phyloP scores from a whole-genome alignment of 2,329 filamentous ascomycete genomes.

The Xylaria sp. region DNA sequence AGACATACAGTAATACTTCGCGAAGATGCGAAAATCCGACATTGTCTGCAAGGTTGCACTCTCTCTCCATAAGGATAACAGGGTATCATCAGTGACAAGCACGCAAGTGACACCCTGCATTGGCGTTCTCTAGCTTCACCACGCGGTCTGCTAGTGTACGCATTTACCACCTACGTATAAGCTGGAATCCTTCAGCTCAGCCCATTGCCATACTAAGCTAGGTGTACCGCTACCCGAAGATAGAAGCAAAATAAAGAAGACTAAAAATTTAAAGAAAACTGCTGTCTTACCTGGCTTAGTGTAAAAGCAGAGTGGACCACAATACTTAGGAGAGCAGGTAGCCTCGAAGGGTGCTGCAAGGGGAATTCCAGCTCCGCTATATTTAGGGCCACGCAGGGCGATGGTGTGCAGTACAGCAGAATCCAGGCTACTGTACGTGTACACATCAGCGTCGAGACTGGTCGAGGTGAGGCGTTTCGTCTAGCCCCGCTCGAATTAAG shows the following conservation, averaged over 20 bases:
- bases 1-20: background rate
- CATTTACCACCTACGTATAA: background rate
- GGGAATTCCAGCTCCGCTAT: background rate
- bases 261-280: background rate
- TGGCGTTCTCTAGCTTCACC: background rate
- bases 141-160: background rate
- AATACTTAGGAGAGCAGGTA: background rate
- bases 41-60: background rate
- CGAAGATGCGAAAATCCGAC: background rate
- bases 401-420: background rate
- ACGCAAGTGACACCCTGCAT: constrained; percentile 3
- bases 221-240: background rate
- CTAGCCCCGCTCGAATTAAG: background rate
- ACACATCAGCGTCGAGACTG: background rate
- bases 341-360: background rate
- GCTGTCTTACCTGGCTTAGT: background rate
- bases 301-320: background rate
- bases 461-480: background rate
- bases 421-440: background rate
- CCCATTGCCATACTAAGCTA: background rate
- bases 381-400: background rate
- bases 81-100: background rate
- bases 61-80: background rate
- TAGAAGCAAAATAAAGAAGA: background rate
- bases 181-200: background rate